Evolutionary conservation across 495 filamentous ascomycete genomes (phyloP), one percentile per base, ranked within the genome.

Genomic region (Lichenothelia convexa): DNA sequence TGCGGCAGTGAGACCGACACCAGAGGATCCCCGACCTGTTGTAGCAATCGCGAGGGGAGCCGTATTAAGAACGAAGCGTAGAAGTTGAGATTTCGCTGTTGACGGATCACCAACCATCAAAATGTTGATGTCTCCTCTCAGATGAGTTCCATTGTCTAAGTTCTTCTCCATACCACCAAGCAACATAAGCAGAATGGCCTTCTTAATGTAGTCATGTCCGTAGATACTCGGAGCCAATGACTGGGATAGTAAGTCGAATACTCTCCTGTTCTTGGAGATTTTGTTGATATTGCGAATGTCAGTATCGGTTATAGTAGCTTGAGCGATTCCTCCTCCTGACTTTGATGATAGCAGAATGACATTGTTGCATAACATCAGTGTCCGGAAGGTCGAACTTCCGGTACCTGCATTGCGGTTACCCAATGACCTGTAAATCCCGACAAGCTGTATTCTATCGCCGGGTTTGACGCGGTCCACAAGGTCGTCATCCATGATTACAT

Each of bases 221-320:
- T 85, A 93, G 34, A 99, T 99, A 62, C 83, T 93, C 1, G 89
- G 89, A n/a, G 89, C 89, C 9, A 99, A 62, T 3, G 91, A 95
- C 45, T 92, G 83, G n/a, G 87, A 85, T 12, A 99, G 65, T 27
- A 95, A 59, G 30, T 93, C 81, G 47, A 99, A 92, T 11, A 94
- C 73, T 42, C 87, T 82, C 58, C 75, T 85, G 54, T 93, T 91
- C 70, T 95, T 99, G 15, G 91, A 59, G 32, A 94, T 70, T 56
- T 93, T 93, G 64, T 93, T 95, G 64, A 99, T 95, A 53, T 99
- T 94, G 39, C 89, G 75, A 49, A 99, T 87, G 49, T 99, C 89
- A 4, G 80, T 91, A 45, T 95, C 89, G n/a, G 91, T 95, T 42
- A 95, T 92, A 2, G 72, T 77, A 17, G 82, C 78, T 38, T 91